Evolutionary conservation across 176 grass and related monocot species (phyloP).

Genomic region (Avena sativa): DNA sequence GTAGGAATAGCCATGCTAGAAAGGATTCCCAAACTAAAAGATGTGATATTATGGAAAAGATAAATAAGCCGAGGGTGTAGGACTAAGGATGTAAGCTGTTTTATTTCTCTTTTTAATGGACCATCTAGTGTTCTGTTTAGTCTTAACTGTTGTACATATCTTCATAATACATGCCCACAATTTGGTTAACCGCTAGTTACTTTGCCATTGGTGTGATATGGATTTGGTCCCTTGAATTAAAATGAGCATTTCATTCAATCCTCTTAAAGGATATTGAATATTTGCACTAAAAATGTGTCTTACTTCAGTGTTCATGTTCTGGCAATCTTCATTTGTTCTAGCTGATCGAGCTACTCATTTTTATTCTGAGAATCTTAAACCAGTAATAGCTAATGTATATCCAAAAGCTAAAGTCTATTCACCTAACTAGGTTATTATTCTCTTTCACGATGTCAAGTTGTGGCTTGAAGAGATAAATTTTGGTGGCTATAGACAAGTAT

Average conservation of each 20-base stretch:
- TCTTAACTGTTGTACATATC: not conserved
- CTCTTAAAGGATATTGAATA: not conserved
- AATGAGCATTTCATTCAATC: not conserved
- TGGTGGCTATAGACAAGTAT: constrained; percentile 82
- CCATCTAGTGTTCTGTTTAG: not conserved
- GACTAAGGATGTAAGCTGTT: not conserved
- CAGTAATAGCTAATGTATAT: not conserved
- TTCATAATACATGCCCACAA: constrained; percentile 5
- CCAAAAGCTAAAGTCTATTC: constrained; percentile 7
- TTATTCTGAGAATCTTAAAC: not conserved
- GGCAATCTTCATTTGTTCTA: constrained; percentile 13
- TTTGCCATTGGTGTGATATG: no score
- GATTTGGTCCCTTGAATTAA: not conserved
- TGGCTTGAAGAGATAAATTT: constrained; percentile 99
- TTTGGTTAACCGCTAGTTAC: not conserved
- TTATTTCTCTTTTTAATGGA: not conserved
- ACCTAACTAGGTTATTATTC: constrained; percentile 29
- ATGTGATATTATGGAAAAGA: not conserved
- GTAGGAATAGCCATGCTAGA: not conserved
- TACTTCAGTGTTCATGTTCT: not conserved
- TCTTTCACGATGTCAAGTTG: constrained; percentile 87
- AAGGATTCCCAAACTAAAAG: not conserved
- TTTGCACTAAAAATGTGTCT: not conserved
- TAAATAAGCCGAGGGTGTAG: not conserved
- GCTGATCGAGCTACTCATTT: not conserved